Base-by-base conservation (phyloP, 495 filamentous ascomycete genomes). In the Penicillium ucsense region DNA sequence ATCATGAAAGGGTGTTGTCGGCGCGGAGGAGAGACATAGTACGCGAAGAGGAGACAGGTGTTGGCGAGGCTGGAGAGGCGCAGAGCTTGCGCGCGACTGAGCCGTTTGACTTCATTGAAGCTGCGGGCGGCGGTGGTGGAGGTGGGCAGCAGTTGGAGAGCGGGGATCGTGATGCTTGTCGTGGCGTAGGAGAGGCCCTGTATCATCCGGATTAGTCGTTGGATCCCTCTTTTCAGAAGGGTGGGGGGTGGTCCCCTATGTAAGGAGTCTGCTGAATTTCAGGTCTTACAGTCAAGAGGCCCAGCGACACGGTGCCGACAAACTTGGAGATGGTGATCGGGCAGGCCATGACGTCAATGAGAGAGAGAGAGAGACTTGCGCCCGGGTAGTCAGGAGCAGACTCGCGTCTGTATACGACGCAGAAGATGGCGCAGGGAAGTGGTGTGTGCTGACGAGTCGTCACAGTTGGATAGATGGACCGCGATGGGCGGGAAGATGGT, bases 181-280 rank as follows among this genome's bases (percentile, higher is more conserved):
- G 85, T 77, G 43, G 88, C 81, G 69, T 89, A 90, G 38, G 89
- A 90, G 35, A 89, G 70, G 63, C 89, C 89, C 89, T 95, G 54
- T 6, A 9, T 20, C 20, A 20, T 20, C 2, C 12, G n/a, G 10
- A 50, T 39, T 31, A 28, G 42, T 31, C 32, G 39, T 5, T 20
- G 20, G 20, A 20, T 20, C 20, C 20, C 2, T n/a, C 2, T n/a
- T 27, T 28, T 7, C 8, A n/a, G n/a, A n/a, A n/a, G n/a, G n/a
- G n/a, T n/a, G n/a, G n/a, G n/a, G n/a, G n/a, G n/a, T n/a, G n/a
- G n/a, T n/a, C n/a, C n/a, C n/a, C n/a, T n/a, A 2, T 5, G 9
- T 5, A 35, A 11, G 10, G 45, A 8, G 11, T 28, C 11, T n/a
- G 31, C 8, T 5, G 39, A 42, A 41, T 41, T 43, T 38, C 38